Conservation (phyloP, 768 basidiomycete species). For the Leccinum boreale region DNA sequence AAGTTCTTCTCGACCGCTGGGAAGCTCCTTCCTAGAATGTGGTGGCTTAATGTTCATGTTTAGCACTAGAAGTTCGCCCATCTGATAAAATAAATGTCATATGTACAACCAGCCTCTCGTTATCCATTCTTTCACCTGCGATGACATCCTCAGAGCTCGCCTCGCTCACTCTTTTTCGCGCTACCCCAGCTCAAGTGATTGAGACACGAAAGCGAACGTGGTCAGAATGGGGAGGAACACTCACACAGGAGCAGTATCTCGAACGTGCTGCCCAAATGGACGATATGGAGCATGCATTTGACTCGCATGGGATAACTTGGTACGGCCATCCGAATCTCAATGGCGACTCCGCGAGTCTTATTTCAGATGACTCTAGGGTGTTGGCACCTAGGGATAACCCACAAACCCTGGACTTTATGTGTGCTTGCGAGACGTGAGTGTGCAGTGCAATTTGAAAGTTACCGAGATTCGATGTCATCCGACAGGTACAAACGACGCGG, state of each 20-base stretch:
- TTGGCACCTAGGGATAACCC: slow-evolving; percentile 52
- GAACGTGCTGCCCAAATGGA: slow-evolving; percentile 40
- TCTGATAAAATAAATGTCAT: not conserved
- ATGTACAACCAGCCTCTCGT: not conserved
- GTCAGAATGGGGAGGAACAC: slow-evolving; percentile 42
- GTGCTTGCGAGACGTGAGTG: slow-evolving; percentile 60
- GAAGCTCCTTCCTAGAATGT: no score
- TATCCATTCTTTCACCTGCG: not conserved
- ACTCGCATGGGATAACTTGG: slow-evolving; percentile 52
- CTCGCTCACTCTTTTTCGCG: slow-evolving; percentile 43
- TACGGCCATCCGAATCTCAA: slow-evolving; percentile 17
- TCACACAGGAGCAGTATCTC: slow-evolving; percentile 34
- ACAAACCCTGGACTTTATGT: slow-evolving; percentile 50
- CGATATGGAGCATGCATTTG: slow-evolving; percentile 39
- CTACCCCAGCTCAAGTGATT: slow-evolving; percentile 43
- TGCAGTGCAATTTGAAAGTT: slow-evolving; percentile 3
- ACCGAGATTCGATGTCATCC: not conserved
- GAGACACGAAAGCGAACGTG: slow-evolving; percentile 40
- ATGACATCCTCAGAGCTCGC: slow-evolving; percentile 15
- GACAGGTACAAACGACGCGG: slow-evolving; percentile 37
- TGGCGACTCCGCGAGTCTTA: not conserved
- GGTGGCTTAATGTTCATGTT: no score
- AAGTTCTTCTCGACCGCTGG: slow-evolving; percentile 44
- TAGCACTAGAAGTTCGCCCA: not conserved
- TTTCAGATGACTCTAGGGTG: slow-evolving; percentile 41